These are phyloP conservation scores for Ophiognomonia clavigignenti-juglandacearum DNA, from an alignment of 2,329 filamentous ascomycete species.

Conservation along the genomic window DNA sequence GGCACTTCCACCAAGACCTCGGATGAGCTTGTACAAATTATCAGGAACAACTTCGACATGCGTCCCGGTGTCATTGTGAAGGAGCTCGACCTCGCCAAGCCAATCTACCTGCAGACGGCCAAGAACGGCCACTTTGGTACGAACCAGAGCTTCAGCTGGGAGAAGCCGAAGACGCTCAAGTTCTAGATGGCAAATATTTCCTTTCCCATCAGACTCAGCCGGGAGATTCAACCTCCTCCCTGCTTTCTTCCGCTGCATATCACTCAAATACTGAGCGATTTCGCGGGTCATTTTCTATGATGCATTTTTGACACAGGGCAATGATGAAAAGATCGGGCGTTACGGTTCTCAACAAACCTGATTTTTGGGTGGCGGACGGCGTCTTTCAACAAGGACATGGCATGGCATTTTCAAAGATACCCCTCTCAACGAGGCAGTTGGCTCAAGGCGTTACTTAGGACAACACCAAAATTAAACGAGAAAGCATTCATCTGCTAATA, in stretches of 20 bases:
- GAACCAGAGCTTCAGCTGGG: constrained; percentile 97
- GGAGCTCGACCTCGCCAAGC: constrained; percentile 90
- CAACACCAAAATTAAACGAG: constrained; percentile 24
- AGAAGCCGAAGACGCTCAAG: constrained; percentile 93
- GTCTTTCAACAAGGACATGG: constrained; percentile 33
- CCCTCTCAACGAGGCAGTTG: constrained; percentile 27
- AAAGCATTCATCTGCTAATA: background rate
- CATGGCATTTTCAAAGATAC: constrained; percentile 23
- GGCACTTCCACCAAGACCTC: constrained; percentile 87
- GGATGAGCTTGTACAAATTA: constrained; percentile 91
- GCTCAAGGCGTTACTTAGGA: constrained; percentile 26
- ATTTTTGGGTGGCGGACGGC: constrained; percentile 25
- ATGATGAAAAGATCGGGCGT: constrained; percentile 23
- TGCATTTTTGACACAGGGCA: constrained; percentile 11
- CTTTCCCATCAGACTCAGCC: constrained; percentile 4
- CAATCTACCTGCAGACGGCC: constrained; percentile 97
- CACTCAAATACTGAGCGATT: background rate
- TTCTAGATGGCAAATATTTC: constrained; percentile 60
- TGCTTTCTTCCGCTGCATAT: background rate
- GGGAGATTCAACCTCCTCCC: constrained; percentile 28
- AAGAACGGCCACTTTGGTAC: constrained; percentile 99
- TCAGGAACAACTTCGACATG: constrained; percentile 94
- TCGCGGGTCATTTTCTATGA: constrained; percentile 1
- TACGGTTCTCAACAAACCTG: constrained; percentile 32
- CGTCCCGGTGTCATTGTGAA: constrained; percentile 97